phyloP scores from a whole-genome alignment of 1,139 yeast species.

The Saccharomyces hybrid region DNA sequence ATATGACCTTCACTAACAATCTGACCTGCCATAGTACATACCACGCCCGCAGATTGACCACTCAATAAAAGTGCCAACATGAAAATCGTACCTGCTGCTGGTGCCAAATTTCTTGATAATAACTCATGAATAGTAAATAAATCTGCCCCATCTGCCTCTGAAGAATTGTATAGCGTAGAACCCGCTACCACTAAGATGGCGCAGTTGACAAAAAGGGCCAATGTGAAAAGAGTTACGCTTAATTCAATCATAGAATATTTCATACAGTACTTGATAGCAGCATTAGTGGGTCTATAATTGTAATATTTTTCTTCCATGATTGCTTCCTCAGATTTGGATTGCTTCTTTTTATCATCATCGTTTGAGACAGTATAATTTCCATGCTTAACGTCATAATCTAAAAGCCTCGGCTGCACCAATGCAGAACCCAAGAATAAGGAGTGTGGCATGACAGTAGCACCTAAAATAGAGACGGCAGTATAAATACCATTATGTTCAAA shows the following conservation, averaged over 20 bases:
- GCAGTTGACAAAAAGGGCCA: constrained; percentile 73
- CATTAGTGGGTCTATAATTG: constrained; percentile 54
- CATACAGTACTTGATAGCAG: constrained; percentile 58
- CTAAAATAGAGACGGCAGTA: constrained; percentile 68
- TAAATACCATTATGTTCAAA: constrained; percentile 59
- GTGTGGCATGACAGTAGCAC: constrained; percentile 83
- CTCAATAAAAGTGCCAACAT: constrained; percentile 68
- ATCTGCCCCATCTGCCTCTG: constrained; percentile 65
- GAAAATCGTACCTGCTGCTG: constrained; percentile 69
- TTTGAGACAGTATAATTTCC: constrained; percentile 33
- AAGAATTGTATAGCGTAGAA: constrained; percentile 57
- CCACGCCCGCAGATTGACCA: constrained; percentile 81
- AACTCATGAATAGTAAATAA: constrained; percentile 61
- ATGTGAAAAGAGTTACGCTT: constrained; percentile 56
- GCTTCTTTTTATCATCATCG: constrained; percentile 11
- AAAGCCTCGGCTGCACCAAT: constrained; percentile 61
- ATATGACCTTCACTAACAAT: constrained; percentile 79
- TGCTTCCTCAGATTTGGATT: constrained; percentile 15
- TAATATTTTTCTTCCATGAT: constrained; percentile 20
- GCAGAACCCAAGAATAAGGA: constrained; percentile 70
- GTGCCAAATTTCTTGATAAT: constrained; percentile 50
- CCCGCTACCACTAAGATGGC: constrained; percentile 75
- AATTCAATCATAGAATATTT: constrained; percentile 62
- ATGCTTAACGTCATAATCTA: constrained; percentile 49
- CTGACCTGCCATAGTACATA: constrained; percentile 83